Base-by-base conservation (phyloP, 805 yeast species). In the Nadsonia fulvescens region DNA sequence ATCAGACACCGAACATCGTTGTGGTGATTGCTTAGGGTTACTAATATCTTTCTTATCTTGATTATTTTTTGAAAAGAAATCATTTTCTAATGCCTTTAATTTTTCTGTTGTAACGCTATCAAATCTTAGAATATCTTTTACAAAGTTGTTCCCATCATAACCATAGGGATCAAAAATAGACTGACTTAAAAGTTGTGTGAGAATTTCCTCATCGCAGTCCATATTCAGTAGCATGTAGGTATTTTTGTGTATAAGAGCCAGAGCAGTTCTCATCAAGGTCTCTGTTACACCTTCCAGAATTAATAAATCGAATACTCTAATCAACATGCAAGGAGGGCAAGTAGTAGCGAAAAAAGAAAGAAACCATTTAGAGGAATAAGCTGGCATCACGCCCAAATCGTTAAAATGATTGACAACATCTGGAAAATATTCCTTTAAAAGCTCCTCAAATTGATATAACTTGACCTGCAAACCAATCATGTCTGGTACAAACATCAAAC, bases 361-460 rank as follows among this genome's bases (percentile, higher is more conserved):
- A 56, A 72, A 67, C 77, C 77, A 69, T 40, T 70, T 75, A 27
- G 59, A 59, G 10, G 68, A 52, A 32, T 45, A 41, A 57, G 66
- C 22, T 49, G 60, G 32, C 51, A 58, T 36, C 49, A 47, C 37
- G 53, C 70, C 37, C 51, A 57, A 27, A 43, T 39, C 31, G n/a
- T 38, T 33, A 28, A 69, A 53, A 40, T 69, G 73, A 3, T 31
- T 21, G 25, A 42, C 47, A 20, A 68, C 47, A 11, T 51, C 55
- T 2, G 53, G 49, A 23, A 64, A 55, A 18, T 53, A 42, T n/a
- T 41, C 31, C 8, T 44, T 34, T 16, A 70, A 49, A 10, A 67
- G 48, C 15, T 36, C 33, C 24, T 55, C 50, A 40, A 69, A 69
- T 38, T 70, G 70, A 27, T 39, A 48, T 30, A 56, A 53, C 60